A percentile compares a stretch with the other conserved stretches of the same genome.
Evolutionary conservation across 495 filamentous ascomycete species (phyloP).

Genomic region (Trichoderma gamsii): DNA sequence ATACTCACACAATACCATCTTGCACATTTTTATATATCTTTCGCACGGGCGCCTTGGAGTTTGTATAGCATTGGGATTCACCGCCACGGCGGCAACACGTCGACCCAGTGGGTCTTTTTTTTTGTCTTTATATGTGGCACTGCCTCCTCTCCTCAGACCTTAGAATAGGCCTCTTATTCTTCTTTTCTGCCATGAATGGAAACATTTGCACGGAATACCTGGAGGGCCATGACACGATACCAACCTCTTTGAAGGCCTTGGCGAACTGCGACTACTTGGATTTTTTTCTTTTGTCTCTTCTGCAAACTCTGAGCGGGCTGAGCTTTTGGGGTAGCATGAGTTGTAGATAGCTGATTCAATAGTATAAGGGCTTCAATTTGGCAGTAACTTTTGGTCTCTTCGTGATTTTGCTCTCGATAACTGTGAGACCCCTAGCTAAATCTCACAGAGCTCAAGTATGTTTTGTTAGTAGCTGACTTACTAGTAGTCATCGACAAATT

Average conservation of each 20-base stretch:
- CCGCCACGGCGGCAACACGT: not conserved
- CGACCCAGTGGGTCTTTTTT: not conserved
- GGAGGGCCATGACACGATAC: not conserved
- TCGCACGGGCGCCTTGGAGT: conserved; percentile 8
- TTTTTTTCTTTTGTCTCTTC: conserved; percentile 9
- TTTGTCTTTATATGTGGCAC: not conserved
- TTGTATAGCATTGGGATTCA: conserved; percentile 10
- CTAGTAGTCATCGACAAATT: too few species aligned
- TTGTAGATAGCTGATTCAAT: not conserved
- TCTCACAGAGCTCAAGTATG: too few species aligned
- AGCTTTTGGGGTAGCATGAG: not conserved
- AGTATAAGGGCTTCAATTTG: not conserved
- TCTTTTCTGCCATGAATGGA: not conserved
- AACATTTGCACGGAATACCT: not conserved
- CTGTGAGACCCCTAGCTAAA: too few species aligned
- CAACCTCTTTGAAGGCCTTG: conserved; percentile 7
- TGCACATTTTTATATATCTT: conserved; percentile 7
- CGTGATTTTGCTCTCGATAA: not conserved
- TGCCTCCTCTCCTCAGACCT: not conserved
- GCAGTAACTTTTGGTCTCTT: not conserved
- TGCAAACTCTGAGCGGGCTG: not conserved
- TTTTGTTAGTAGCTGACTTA: too few species aligned
- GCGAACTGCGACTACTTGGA: conserved; percentile 5
- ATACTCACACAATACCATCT: not conserved
- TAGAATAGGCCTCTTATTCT: not conserved